phyloP scores from a whole-genome alignment of 768 basidiomycete genomes.

The Amanita pseudoporphyria region DNA sequence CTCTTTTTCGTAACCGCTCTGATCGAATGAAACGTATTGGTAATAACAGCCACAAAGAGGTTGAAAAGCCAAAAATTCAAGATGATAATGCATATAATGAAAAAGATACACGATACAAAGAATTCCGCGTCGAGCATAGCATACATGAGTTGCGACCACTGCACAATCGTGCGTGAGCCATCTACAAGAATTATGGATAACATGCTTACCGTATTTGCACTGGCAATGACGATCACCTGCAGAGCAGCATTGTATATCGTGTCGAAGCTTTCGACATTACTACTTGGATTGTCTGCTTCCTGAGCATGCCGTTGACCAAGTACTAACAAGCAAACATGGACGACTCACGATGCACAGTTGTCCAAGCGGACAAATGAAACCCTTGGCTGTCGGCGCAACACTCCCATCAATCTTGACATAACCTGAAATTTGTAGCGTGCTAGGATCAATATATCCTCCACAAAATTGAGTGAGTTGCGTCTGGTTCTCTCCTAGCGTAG shows the following conservation, averaged over 20 bases:
- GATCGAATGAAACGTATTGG: slow-evolving; percentile 86
- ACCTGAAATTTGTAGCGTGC: slow-evolving; percentile 35
- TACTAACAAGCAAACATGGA: background rate
- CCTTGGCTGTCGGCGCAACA: slow-evolving; percentile 39
- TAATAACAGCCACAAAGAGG: slow-evolving; percentile 92
- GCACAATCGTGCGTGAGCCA: slow-evolving; percentile 2
- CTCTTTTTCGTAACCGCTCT: slow-evolving; percentile 79
- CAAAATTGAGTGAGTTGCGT: slow-evolving; percentile 52
- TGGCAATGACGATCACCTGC: slow-evolving; percentile 80
- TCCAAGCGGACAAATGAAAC: slow-evolving; percentile 83
- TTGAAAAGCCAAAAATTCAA: slow-evolving; percentile 95
- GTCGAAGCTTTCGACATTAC: slow-evolving; percentile 74
- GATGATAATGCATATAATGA: slow-evolving; percentile 73
- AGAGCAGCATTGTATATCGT: slow-evolving; percentile 73
- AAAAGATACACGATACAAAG: slow-evolving; percentile 81
- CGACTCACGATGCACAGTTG: slow-evolving; percentile 65
- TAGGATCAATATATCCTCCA: slow-evolving; percentile 70
- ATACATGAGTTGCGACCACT: slow-evolving; percentile 87
- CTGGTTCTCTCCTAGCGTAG: slow-evolving; percentile 43
- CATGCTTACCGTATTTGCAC: slow-evolving; percentile 60
- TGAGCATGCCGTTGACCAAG: slow-evolving; percentile 15
- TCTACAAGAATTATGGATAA: background rate
- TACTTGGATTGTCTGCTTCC: slow-evolving; percentile 59
- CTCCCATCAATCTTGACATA: slow-evolving; percentile 22
- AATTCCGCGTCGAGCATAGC: slow-evolving; percentile 83